Percentiles rank a stretch among this genome's conserved stretches.
Evolutionary conservation across 148 eudicot genomes (phyloP).

Genomic region (Talinum fruticosum): DNA sequence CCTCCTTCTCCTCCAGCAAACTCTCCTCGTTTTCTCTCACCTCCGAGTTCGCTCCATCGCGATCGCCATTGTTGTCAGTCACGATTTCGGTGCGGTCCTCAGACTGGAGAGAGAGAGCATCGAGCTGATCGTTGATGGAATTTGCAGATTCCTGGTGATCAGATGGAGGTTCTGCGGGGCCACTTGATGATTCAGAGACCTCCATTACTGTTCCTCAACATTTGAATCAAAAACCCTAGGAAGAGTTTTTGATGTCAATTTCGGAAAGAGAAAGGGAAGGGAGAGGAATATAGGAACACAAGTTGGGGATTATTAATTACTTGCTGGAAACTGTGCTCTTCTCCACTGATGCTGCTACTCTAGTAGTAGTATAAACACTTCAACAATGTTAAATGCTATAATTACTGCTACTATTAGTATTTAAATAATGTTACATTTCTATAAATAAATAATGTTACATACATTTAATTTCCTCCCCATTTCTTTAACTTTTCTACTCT

Average conservation of each 20-base stretch:
- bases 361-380: neutral
- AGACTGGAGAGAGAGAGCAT: constrained; percentile 12
- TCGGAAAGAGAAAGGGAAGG: too few relatives aligned
- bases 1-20: neutral
- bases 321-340: neutral
- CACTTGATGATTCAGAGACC: neutral
- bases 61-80: neutral
- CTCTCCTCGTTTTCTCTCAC: constrained; percentile 5
- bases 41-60: neutral
- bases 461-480: too few relatives aligned
- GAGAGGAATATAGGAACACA: neutral
- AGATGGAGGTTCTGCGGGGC: neutral
- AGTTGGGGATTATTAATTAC: neutral
- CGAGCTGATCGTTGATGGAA: constrained; percentile 16
- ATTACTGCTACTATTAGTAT: too few relatives aligned
- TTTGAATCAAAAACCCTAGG: constrained; percentile 15
- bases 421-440: too few relatives aligned
- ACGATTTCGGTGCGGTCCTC: neutral
- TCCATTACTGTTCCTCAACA: constrained; percentile 15
- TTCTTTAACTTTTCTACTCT: neutral
- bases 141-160: constrained; percentile 6
- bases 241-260: neutral
- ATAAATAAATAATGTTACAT: too few relatives aligned
- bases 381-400: too few relatives aligned
- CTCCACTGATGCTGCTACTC: neutral